Evolutionary conservation across 768 basidiomycete species (phyloP).

Genomic region (Ramaria rubella): DNA sequence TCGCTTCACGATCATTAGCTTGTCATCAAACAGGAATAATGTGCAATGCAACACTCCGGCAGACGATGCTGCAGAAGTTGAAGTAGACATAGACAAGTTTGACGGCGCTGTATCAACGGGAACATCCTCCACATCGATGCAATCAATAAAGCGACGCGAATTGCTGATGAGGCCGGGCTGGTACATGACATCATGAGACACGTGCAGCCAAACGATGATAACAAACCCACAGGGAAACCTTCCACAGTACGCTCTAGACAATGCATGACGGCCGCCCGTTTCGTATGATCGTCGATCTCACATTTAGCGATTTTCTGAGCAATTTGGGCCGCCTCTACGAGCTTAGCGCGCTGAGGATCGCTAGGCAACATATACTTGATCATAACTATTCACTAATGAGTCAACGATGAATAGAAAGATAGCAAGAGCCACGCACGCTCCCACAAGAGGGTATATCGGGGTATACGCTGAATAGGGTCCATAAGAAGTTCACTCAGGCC

Average conservation of each 20-base stretch:
- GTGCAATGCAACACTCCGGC: conserved; percentile 67
- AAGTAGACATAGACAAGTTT: conserved; percentile 36
- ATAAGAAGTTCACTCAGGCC: conserved; percentile 88
- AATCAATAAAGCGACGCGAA: conserved; percentile 82
- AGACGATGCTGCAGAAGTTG: conserved; percentile 32
- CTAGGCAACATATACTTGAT: conserved; percentile 77
- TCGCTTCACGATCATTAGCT: conserved; percentile 85
- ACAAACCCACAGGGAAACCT: conserved; percentile 56
- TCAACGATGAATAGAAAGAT: neutral
- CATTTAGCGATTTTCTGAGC: conserved; percentile 88
- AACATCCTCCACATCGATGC: conserved; percentile 85
- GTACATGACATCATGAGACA: conserved; percentile 7
- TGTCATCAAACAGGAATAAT: conserved; percentile 91
- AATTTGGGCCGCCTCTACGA: conserved; percentile 79
- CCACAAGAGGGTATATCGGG: conserved; percentile 88
- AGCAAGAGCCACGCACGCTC: conserved; percentile 33
- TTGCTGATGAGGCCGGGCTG: conserved; percentile 77
- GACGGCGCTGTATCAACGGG: conserved; percentile 41
- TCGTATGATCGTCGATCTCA: conserved; percentile 88
- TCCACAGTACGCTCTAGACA: conserved; percentile 80
- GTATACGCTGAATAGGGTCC: conserved; percentile 95
- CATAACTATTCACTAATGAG: conserved; percentile 51
- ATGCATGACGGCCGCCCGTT: conserved; percentile 82
- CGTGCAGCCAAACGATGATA: conserved; percentile 16
- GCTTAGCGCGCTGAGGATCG: conserved; percentile 71